phyloP scores from a whole-genome alignment of 768 basidiomycete genomes.

The Boletus subcaerulescens region DNA sequence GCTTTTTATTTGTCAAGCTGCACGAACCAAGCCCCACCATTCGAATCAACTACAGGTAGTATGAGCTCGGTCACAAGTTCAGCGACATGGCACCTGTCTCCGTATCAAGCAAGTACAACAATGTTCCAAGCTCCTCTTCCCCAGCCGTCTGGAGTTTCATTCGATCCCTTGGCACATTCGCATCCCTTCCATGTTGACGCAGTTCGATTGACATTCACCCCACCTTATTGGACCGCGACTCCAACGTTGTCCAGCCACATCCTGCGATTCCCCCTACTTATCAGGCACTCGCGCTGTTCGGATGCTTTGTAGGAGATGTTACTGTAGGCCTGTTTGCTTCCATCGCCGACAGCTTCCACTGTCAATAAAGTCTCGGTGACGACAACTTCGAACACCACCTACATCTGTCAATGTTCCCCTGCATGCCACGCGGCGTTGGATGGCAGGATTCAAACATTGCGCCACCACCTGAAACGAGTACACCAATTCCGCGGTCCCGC shows the following conservation, averaged over 20 bases:
- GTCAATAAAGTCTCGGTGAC: neutral
- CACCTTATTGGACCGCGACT: neutral
- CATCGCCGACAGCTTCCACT: neutral
- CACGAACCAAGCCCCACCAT: too few relatives aligned
- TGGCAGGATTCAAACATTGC: neutral
- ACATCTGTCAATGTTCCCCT: neutral
- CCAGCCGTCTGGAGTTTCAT: too few relatives aligned
- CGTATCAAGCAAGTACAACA: neutral
- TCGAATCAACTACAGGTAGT: neutral
- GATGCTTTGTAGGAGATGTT: neutral
- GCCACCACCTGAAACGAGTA: neutral
- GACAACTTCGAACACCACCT: neutral
- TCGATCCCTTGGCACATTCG: too few relatives aligned
- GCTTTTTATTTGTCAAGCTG: neutral
- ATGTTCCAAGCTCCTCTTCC: too few relatives aligned
- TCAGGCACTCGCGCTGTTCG: neutral
- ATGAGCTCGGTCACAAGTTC: neutral
- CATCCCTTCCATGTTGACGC: neutral
- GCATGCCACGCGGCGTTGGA: neutral
- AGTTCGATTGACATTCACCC: neutral
- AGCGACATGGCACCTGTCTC: too few relatives aligned
- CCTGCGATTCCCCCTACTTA: neutral
- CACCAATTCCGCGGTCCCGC: neutral
- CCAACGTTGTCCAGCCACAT: neutral
- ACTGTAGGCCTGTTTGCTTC: neutral